Evolutionary conservation across 106 monocot species (phyloP), one percentile per base, ranked within the genome.

Genomic region (Dendrobium nobile): DNA sequence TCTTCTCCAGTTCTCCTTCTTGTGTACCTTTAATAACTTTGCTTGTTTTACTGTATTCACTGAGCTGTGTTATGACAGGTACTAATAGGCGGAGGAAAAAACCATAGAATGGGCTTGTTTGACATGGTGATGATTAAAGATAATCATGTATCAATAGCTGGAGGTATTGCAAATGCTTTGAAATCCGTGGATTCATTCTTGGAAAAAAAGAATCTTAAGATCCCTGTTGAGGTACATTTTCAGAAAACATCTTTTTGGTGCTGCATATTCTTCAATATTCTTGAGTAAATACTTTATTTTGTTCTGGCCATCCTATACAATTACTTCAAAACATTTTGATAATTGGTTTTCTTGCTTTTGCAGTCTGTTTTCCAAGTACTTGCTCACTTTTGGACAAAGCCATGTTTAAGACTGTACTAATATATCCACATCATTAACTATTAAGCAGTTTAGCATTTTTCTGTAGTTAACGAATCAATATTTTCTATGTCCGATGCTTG

Each of bases 51-150:
- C 42, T 42, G 3, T 72, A 48, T 61, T 70, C 27, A 75, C 20
- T 54, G 18, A 28, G 47, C 40, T 78, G 17, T 44, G 42, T 20
- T 4, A 26, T 78, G 43, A 54, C 22, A 98, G 97, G 97, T 98
- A 61, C 80, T 99, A 20, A 99, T 99, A 81, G 99, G 99, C 67
- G 98, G 98, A 65, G 99, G 99, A 72, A 95, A 95, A 82, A 99
- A 95, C 77, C 99, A 99, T 83, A 86, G 99, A 64, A 86, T 99
- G 85, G 99, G 99, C 70, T 85, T 99, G 27, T 99, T 99, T 91
- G 99, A 99, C 85, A 99, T 99, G 99, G 95, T 93, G 56, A 99
- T 99, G 99, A 93, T 99, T 87, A 99, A 99, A 80, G 99, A 99
- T 75, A 99, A 99, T 77, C 99, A 99, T 85, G 93, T 95, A 47